Percentiles rank a stretch among this genome's conserved stretches.
phyloP scores from a whole-genome alignment of 2,329 filamentous ascomycete species.

The Hymenoscyphus scutula region DNA sequence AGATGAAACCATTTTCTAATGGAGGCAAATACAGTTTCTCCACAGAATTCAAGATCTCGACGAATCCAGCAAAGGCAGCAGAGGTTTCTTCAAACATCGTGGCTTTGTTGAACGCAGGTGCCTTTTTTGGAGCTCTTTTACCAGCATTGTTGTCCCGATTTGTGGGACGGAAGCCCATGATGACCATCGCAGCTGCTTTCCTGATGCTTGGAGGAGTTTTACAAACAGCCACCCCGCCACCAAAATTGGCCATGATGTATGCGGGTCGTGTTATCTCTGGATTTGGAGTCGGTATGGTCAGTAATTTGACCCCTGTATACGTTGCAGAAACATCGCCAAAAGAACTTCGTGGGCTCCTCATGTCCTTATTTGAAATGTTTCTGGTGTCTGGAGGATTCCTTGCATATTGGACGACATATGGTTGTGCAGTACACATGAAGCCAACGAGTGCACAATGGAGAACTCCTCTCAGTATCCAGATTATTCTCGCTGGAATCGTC shows the following conservation, averaged over 20 bases:
- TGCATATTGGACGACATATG: conserved; percentile 35
- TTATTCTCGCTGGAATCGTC: conserved; percentile 6
- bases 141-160: conserved; percentile 47
- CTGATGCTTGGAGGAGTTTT: conserved; percentile 32
- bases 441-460: conserved; percentile 35
- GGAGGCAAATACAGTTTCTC: neutral
- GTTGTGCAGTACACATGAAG: conserved; percentile 51
- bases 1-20: neutral
- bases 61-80: conserved; percentile 13
- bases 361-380: conserved; percentile 36
- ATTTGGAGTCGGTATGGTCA: conserved; percentile 14
- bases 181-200: conserved; percentile 44
- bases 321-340: conserved; percentile 48
- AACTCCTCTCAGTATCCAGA: conserved; percentile 49
- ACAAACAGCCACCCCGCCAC: conserved; percentile 21
- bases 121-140: conserved; percentile 50
- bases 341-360: conserved; percentile 43
- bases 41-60: conserved; percentile 19
- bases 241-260: conserved; percentile 20
- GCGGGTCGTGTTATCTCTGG: conserved; percentile 21
- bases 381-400: conserved; percentile 45
- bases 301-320: conserved; percentile 42
- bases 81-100: conserved; percentile 41
- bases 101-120: conserved; percentile 50
- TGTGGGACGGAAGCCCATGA: conserved; percentile 46